Evolutionary conservation across 441 rosid species (phyloP), one percentile per base, ranked within the genome.

Genomic region (Populus tomentosa): DNA sequence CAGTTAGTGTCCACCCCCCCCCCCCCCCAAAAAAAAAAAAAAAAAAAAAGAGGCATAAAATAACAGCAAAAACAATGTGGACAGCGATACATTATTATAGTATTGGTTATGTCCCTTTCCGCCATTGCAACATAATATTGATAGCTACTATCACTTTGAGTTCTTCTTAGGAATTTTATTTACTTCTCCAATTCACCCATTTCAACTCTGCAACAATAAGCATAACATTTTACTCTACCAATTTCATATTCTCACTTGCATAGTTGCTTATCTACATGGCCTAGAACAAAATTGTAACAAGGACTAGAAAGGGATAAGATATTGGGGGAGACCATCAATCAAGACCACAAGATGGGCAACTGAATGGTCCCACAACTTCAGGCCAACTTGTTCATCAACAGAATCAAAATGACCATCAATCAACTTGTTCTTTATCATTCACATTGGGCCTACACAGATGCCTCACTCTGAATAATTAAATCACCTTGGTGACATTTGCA

Each of bases 281-380:
- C 1, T 30, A 4, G 61, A 74, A 40, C 23, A 64, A 62, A 62
- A 62, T 62, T 9, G 13, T 16, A 24, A 28, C 14, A 20, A 13
- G n/a, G 5, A 66, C 14, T 56, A 53, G 35, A 30, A 50, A 35
- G 59, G 50, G 10, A 67, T 56, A 72, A 56, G 61, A 16, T 14
- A 50, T 53, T 53, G 42, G 28, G 4, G 13, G 28, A 5, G 68
- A 70, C 79, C 36, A 69, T 10, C 61, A 6, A 53, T 76, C 59
- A 69, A 23, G 59, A 69, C 67, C 73, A 69, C 73, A 76, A 56
- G 6, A 69, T 59, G 73, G 79, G 72, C 72, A 33, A 10, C 2
- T 33, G 78, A 30, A 50, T 46, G 66, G 66, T 46, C 5, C 32
- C 53, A 50, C 28, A 75, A 28, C n/a, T 67, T 75, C 21, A 20